Percentiles rank a stretch among this genome's conserved stretches.
These are phyloP conservation scores for Sphaerobolus stellatus DNA, from an alignment of 1,284 basidiomycete species.

Conservation along the genomic window DNA sequence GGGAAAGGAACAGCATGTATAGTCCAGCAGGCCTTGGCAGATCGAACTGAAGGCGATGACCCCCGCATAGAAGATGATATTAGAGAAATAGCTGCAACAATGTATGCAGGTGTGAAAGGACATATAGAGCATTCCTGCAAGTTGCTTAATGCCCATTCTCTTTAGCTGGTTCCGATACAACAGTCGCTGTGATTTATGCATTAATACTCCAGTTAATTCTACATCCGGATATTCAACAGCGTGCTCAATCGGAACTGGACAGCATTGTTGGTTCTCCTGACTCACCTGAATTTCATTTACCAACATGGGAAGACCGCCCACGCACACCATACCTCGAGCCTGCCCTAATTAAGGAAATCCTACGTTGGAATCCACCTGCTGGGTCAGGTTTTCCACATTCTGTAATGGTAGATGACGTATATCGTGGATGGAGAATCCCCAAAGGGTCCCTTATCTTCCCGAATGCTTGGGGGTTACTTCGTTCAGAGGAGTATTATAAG, in stretches of 20 bases:
- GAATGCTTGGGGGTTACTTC: constrained; percentile 35
- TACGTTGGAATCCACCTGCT: constrained; percentile 59
- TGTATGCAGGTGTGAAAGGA: constrained; percentile 2
- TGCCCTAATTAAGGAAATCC: constrained; percentile 59
- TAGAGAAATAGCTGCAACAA: constrained; percentile 6
- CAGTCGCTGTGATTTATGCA: constrained; percentile 49
- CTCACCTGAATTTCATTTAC: constrained; percentile 40
- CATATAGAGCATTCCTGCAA: background rate
- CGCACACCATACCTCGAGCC: constrained; percentile 55
- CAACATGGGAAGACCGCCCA: constrained; percentile 57
- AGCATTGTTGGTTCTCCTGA: constrained; percentile 52
- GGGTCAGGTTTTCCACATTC: constrained; percentile 38
- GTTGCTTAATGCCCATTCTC: background rate
- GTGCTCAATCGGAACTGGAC: constrained; percentile 65
- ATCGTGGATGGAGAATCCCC: constrained; percentile 27
- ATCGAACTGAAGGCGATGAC: background rate
- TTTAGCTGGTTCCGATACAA: constrained; percentile 20
- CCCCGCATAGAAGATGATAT: background rate
- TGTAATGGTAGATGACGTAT: constrained; percentile 27
- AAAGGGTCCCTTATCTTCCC: constrained; percentile 30
- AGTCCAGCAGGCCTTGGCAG: background rate
- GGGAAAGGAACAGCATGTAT: background rate
- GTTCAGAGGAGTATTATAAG: constrained; percentile 28
- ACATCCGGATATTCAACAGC: constrained; percentile 45
- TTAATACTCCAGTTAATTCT: constrained; percentile 55